Conservation (phyloP, 805 yeast genomes). For the Metschnikowia lochheadii region DNA sequence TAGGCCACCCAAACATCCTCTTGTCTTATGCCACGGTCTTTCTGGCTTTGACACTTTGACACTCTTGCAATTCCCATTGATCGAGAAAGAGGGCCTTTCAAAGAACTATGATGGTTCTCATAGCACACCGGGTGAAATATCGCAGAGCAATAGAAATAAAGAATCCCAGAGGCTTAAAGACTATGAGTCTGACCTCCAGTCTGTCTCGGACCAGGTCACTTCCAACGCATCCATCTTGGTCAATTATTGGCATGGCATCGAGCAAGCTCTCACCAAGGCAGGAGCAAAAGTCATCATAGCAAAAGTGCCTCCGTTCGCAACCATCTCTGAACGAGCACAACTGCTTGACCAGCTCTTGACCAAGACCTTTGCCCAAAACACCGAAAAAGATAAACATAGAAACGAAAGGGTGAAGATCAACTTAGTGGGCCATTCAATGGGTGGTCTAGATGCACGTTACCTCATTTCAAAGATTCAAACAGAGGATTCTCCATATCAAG, state of each 20-base stretch:
- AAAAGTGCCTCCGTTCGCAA: slow-evolving; percentile 78
- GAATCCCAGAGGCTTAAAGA: slow-evolving; percentile 8
- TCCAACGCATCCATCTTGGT: slow-evolving; percentile 37
- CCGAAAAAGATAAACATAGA: slow-evolving; percentile 9
- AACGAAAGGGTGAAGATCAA: slow-evolving; percentile 51
- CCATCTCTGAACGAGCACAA: slow-evolving; percentile 64
- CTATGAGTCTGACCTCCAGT: slow-evolving; percentile 13
- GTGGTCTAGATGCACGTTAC: slow-evolving; percentile 83
- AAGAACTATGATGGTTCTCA: slow-evolving; percentile 10
- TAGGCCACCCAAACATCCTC: slow-evolving; percentile 62
- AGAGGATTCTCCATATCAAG: slow-evolving; percentile 42
- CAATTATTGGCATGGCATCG: slow-evolving; percentile 83
- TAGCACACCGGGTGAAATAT: neutral
- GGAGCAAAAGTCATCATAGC: slow-evolving; percentile 73
- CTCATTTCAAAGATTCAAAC: slow-evolving; percentile 52
- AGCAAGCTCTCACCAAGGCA: slow-evolving; percentile 49
- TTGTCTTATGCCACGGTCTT: slow-evolving; percentile 82
- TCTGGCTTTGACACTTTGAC: slow-evolving; percentile 66
- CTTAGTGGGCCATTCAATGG: slow-evolving; percentile 88
- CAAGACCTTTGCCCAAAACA: slow-evolving; percentile 21
- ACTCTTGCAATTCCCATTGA: slow-evolving; percentile 15
- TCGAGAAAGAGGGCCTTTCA: slow-evolving; percentile 4
- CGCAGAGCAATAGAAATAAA: neutral
- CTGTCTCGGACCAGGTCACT: slow-evolving; percentile 11
- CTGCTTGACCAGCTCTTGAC: slow-evolving; percentile 50